Conservation (phyloP, 768 basidiomycete species). For the Termitomyces heimii region DNA sequence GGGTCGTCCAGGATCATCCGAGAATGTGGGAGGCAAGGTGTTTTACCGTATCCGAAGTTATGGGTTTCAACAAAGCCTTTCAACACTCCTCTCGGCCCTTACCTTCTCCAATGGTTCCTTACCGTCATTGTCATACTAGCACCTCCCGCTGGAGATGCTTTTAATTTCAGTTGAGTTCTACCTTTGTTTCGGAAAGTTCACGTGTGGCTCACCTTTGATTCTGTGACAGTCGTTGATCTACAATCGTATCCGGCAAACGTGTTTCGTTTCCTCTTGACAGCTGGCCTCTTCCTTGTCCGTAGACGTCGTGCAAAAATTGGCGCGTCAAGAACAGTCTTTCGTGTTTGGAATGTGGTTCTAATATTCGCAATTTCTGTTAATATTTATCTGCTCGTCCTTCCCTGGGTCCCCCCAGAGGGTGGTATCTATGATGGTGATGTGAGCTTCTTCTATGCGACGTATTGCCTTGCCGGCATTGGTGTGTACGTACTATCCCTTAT, state of each 20-base stretch:
- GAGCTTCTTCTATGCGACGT: constrained; percentile 37
- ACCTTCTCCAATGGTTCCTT: constrained; percentile 38
- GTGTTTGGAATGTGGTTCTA: constrained; percentile 31
- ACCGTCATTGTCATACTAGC: constrained; percentile 44
- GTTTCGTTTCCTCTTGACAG: constrained; percentile 27
- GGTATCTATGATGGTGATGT: constrained; percentile 34
- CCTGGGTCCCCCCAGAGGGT: constrained; percentile 34
- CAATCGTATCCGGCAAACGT: constrained; percentile 34
- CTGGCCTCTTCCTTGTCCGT: constrained; percentile 30
- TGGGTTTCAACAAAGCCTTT: constrained; percentile 48
- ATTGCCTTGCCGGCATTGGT: constrained; percentile 31
- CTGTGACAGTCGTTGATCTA: constrained; percentile 25
- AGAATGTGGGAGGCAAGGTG: constrained; percentile 43
- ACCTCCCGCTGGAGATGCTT: constrained; percentile 36
- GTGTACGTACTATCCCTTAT: constrained; percentile 19
- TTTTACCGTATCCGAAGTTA: constrained; percentile 45
- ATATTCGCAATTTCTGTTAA: constrained; percentile 30
- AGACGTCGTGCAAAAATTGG: constrained; percentile 24
- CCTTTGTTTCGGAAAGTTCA: neutral
- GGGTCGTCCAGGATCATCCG: constrained; percentile 36
- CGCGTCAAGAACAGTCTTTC: constrained; percentile 26
- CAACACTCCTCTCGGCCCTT: constrained; percentile 42
- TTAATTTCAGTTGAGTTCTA: constrained; percentile 31
- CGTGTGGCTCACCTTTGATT: neutral
- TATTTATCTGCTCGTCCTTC: constrained; percentile 31